Evolutionary conservation across 2,329 filamentous ascomycete genomes (phyloP), one percentile per base, ranked within the genome.

Genomic region (Apiospora marii): DNA sequence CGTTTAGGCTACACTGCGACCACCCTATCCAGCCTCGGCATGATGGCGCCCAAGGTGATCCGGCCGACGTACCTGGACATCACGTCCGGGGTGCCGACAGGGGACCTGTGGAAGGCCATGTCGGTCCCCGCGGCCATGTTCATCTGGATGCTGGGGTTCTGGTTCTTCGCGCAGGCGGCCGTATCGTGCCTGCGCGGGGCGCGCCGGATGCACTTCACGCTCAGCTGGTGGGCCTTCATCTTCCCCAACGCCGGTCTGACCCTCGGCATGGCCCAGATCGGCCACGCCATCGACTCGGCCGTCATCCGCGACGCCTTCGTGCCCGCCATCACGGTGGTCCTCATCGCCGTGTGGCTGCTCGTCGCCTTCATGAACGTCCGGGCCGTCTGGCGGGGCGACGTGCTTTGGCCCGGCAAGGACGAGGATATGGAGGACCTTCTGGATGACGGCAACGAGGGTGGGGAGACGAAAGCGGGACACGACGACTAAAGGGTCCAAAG

Each of bases 171-270:
- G 70, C 79, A 84, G 67, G 80, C 80, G 14, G 73, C 78, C 12
- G 77, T 84, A 41, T 81, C 82, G 19, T 78, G 82, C 43, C 72
- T 81, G 71, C 75, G 78, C 19, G 80, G 83, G 44, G 70, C 78
- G 10, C 78, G 81, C 14, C 79, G 82, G 6, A 87, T 86, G 77
- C 76, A 77, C 1, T 87, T 87, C 77, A 83, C 85, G 19, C 78
- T 87, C 24, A 51, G 37, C 51, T 90, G 86, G 87, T 88, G 85
- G 85, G 87, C 87, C 0, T 88, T 90, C 79, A 84, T 90, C 51
- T 85, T 90, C 77, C 88, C 89, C 5, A 90, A 90, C 72, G 87
- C 85, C 0, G 89, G 88, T 0, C 84, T 90, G 58, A 87, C 87
- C 0, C 81, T 90, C 34, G 88, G 87, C 4, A 86, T 86, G 1